Evolutionary conservation across 805 yeast species (phyloP).

Genomic region (Cyberlindnera euphorbiae): DNA sequence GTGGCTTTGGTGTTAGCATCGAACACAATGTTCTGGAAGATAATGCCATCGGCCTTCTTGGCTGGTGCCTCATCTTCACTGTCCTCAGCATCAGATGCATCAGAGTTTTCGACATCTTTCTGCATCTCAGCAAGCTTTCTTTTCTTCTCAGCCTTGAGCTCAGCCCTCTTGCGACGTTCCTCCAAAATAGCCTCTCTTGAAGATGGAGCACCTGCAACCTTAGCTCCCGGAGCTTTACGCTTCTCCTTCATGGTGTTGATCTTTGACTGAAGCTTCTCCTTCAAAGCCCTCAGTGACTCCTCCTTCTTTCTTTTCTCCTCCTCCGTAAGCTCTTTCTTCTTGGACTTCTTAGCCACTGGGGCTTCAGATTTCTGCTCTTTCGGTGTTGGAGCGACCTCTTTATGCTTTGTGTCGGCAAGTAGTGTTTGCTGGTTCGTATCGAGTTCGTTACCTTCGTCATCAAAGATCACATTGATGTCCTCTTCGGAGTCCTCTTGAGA

Average conservation of each 20-base stretch:
- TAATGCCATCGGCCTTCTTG: slow-evolving; percentile 36
- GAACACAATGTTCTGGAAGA: slow-evolving; percentile 80
- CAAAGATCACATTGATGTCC: slow-evolving; percentile 47
- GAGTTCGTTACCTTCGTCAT: slow-evolving; percentile 64
- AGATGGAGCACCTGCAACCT: slow-evolving; percentile 72
- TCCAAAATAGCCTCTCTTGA: slow-evolving; percentile 77
- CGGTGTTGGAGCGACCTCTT: slow-evolving; percentile 5
- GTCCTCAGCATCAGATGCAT: slow-evolving; percentile 34
- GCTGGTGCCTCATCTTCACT: slow-evolving; percentile 32
- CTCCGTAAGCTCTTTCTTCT: slow-evolving; percentile 31
- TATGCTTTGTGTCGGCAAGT: slow-evolving; percentile 2
- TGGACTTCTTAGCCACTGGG: slow-evolving; percentile 15
- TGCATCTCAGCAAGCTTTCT: slow-evolving; percentile 36
- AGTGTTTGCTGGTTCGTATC: slow-evolving; percentile 17
- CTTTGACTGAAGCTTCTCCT: slow-evolving; percentile 73
- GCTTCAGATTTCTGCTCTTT: not conserved
- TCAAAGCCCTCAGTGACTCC: slow-evolving; percentile 58
- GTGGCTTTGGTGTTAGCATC: slow-evolving; percentile 77
- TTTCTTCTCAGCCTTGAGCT: slow-evolving; percentile 31
- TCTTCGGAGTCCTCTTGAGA: slow-evolving; percentile 28
- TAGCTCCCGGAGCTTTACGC: slow-evolving; percentile 90
- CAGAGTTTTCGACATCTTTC: slow-evolving; percentile 37
- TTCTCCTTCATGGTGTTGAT: slow-evolving; percentile 66
- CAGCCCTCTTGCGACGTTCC: slow-evolving; percentile 49
- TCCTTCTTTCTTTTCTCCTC: slow-evolving; percentile 48